Percentiles rank a stretch among this genome's conserved stretches.
Conservation (phyloP, 768 basidiomycete genomes). For the Gymnopilus junonius region DNA sequence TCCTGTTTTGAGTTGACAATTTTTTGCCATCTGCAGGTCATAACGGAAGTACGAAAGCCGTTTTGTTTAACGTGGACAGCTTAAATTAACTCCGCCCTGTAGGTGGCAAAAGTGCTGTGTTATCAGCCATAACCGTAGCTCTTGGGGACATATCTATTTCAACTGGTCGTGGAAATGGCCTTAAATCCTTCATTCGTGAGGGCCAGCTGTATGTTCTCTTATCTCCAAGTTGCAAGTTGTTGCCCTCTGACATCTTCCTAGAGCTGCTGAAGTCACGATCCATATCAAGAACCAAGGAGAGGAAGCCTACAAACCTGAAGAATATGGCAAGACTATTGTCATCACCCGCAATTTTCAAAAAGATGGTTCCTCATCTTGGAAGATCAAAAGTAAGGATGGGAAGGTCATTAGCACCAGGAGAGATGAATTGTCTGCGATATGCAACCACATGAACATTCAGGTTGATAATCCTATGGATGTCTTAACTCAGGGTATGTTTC, state of each 20-base stretch:
- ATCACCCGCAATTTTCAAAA: conserved; percentile 4
- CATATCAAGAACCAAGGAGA: conserved; percentile 11
- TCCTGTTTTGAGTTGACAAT: too few relatives aligned
- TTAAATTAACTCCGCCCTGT: background rate
- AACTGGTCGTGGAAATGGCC: conserved; percentile 10
- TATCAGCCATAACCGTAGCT: conserved; percentile 9
- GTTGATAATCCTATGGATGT: conserved; percentile 17
- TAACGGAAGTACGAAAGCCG: conserved; percentile 8
- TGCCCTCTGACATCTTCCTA: background rate
- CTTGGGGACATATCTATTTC: conserved; percentile 6
- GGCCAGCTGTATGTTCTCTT: background rate
- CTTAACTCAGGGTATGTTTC: conserved; percentile 9
- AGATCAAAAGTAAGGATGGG: conserved; percentile 2
- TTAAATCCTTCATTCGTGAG: conserved; percentile 8
- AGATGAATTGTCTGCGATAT: conserved; percentile 6
- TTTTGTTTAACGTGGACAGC: background rate
- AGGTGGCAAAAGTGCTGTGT: conserved; percentile 15
- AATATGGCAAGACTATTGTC: conserved; percentile 8
- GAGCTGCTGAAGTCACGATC: conserved; percentile 10
- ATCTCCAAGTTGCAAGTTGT: background rate
- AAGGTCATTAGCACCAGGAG: conserved; percentile 1
- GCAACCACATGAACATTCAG: conserved; percentile 8
- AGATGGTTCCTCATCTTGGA: conserved; percentile 7
- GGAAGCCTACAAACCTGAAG: conserved; percentile 1
- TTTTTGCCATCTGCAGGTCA: too few relatives aligned